These are phyloP conservation scores for Pestalotiopsis sp. DNA, from an alignment of 2,329 filamentous ascomycete species.

Conservation along the genomic window DNA sequence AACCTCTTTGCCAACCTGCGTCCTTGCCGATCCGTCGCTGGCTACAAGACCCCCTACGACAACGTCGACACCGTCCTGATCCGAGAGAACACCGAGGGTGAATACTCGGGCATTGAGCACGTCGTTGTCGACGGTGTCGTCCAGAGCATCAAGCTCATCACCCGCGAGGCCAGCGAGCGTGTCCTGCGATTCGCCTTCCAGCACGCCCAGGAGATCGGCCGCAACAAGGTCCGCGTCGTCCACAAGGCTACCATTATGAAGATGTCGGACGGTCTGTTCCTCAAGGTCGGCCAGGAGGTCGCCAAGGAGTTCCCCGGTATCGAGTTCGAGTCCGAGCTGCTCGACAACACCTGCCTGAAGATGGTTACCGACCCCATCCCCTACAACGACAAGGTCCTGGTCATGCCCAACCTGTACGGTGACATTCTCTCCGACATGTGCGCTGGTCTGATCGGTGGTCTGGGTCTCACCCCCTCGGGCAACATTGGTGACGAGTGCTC, in stretches of 20 bases:
- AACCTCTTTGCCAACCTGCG: slow-evolving; percentile 99
- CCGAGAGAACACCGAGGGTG: slow-evolving; percentile 99
- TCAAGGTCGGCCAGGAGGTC: slow-evolving; percentile 81
- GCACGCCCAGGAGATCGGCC: slow-evolving; percentile 89
- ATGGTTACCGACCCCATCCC: slow-evolving; percentile 95
- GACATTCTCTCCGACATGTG: slow-evolving; percentile 99
- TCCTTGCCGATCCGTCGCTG: slow-evolving; percentile 93
- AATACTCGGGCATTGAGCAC: slow-evolving; percentile 99
- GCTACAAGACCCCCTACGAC: slow-evolving; percentile 98
- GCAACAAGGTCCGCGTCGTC: slow-evolving; percentile 95
- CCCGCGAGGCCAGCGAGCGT: slow-evolving; percentile 89
- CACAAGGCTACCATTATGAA: slow-evolving; percentile 99
- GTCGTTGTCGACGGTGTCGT: slow-evolving; percentile 97
- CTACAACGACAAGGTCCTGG: slow-evolving; percentile 99
- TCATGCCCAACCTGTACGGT: slow-evolving; percentile 98
- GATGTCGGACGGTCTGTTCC: slow-evolving; percentile 98
- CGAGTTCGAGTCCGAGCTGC: slow-evolving; percentile 95
- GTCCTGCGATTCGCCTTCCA: slow-evolving; percentile 98
- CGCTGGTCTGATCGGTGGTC: slow-evolving; percentile 95
- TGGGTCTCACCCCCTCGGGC: slow-evolving; percentile 94
- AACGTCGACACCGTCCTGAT: slow-evolving; percentile 96
- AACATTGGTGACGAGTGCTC: slow-evolving; percentile 99
- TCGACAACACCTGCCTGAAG: slow-evolving; percentile 99
- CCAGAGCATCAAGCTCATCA: slow-evolving; percentile 99
- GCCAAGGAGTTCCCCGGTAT: slow-evolving; percentile 95